Conservation (phyloP, 202 grass and related monocot genomes). For the Saccharum hybrid region DNA sequence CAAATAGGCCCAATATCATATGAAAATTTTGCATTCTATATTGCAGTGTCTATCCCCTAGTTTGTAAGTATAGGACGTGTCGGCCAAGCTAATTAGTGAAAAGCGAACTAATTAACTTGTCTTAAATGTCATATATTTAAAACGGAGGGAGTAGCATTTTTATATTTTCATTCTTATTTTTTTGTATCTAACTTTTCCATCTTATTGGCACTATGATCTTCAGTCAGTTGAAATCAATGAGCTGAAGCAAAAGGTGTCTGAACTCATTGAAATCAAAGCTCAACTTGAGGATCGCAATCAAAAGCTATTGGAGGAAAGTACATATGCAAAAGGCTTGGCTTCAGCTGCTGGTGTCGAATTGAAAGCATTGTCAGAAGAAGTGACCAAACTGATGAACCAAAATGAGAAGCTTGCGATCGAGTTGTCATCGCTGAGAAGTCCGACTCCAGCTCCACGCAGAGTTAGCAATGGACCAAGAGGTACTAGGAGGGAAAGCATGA, state of each 20-base stretch:
- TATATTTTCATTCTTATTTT: conserved; percentile 10
- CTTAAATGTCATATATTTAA: neutral
- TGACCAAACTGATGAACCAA: conserved; percentile 99
- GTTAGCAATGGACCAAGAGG: conserved; percentile 62
- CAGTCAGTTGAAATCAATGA: conserved; percentile 67
- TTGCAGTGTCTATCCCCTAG: neutral
- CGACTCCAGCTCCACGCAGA: conserved; percentile 78
- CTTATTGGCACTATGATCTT: conserved; percentile 3
- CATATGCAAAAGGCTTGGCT: conserved; percentile 94
- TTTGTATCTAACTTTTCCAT: conserved; percentile 12
- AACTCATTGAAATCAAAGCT: conserved; percentile 67
- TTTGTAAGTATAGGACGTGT: neutral
- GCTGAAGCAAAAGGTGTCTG: conserved; percentile 73
- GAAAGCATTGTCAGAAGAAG: conserved; percentile 97
- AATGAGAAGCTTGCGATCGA: conserved; percentile 91
- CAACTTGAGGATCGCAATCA: conserved; percentile 86
- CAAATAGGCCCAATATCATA: neutral
- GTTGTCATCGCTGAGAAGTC: conserved; percentile 68
- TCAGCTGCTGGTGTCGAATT: conserved; percentile 97
- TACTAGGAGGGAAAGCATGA: conserved; percentile 65
- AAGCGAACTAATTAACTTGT: neutral
- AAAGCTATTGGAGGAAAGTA: conserved; percentile 93
- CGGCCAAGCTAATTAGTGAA: neutral
- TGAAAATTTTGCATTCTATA: neutral
- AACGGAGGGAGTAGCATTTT: neutral